Percentiles rank a stretch among this genome's conserved stretches.
Conservation (phyloP, 306 rosid genomes). For the Castanea crenata region DNA sequence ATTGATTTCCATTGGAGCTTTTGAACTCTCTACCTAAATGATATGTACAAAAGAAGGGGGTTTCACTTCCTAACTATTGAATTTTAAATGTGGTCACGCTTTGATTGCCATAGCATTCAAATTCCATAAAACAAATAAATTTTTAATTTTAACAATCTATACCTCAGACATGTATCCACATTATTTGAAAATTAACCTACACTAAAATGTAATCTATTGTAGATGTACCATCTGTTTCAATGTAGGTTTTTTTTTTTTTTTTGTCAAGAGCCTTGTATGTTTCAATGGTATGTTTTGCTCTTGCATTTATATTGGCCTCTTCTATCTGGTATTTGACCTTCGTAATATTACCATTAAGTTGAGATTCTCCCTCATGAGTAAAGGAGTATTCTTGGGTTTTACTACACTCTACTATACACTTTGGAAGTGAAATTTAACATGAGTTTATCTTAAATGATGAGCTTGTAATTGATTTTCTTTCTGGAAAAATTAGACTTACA, state of each 20-base stretch:
- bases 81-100: too few relatives aligned
- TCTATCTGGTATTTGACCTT: neutral
- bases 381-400: neutral
- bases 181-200: too few relatives aligned
- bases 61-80: too few relatives aligned
- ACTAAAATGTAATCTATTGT: too few relatives aligned
- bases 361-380: neutral
- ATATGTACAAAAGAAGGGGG: too few relatives aligned
- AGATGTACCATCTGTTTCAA: too few relatives aligned
- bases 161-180: too few relatives aligned
- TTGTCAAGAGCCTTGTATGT: neutral
- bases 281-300: neutral
- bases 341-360: neutral
- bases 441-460: neutral
- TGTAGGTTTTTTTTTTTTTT: too few relatives aligned
- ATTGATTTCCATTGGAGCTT: neutral
- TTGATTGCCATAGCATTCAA: too few relatives aligned
- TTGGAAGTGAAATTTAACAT: neutral
- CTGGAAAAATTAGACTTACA: neutral
- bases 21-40: neutral
- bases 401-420: neutral
- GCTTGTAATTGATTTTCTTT: neutral
- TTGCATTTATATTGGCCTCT: neutral
- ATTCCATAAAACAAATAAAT: too few relatives aligned
- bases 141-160: too few relatives aligned